A percentile compares a stretch with the other conserved stretches of the same genome.
Conservation (phyloP, 75 land plant genomes). For the Pinus tabuliformis region DNA sequence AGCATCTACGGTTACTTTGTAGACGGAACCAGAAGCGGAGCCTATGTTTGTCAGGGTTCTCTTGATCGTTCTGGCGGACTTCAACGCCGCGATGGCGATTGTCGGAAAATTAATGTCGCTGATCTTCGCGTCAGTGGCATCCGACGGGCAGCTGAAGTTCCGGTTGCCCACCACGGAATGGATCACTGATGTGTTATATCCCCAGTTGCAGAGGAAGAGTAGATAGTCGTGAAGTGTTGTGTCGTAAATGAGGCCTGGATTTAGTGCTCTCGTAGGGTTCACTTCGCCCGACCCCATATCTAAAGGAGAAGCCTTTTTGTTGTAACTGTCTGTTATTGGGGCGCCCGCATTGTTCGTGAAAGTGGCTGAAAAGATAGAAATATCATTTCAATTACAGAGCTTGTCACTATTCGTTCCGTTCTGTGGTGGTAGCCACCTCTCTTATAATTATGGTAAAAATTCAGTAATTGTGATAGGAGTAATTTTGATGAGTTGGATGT, state of each 20-base stretch:
- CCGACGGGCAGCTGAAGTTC: constrained; percentile 24
- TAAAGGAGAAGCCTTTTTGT: constrained; percentile 32
- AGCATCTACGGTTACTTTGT: constrained; percentile 22
- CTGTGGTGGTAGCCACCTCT: no score
- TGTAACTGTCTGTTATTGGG: not conserved
- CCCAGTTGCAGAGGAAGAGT: constrained; percentile 52
- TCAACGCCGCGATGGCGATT: constrained; percentile 21
- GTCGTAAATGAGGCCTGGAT: constrained; percentile 70
- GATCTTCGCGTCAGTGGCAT: constrained; percentile 26
- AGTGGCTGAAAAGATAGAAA: constrained; percentile 33
- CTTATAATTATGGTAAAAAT: no score
- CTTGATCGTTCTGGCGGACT: not conserved
- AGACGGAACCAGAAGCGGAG: constrained; percentile 18
- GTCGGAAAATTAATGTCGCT: constrained; percentile 65
- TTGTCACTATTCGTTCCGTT: not conserved
- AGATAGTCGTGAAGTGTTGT: constrained; percentile 41
- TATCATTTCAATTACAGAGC: not conserved
- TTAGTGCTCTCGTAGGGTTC: constrained; percentile 50
- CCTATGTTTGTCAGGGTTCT: constrained; percentile 59
- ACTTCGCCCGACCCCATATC: constrained; percentile 63
- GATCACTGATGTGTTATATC: constrained; percentile 38
- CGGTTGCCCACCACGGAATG: constrained; percentile 21
- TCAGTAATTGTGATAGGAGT: no score
- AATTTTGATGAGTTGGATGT: no score
- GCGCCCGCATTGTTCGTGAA: constrained; percentile 33